These are phyloP conservation scores for Fragaria vesca DNA, from an alignment of 306 rosid species.

Conservation along the genomic window DNA sequence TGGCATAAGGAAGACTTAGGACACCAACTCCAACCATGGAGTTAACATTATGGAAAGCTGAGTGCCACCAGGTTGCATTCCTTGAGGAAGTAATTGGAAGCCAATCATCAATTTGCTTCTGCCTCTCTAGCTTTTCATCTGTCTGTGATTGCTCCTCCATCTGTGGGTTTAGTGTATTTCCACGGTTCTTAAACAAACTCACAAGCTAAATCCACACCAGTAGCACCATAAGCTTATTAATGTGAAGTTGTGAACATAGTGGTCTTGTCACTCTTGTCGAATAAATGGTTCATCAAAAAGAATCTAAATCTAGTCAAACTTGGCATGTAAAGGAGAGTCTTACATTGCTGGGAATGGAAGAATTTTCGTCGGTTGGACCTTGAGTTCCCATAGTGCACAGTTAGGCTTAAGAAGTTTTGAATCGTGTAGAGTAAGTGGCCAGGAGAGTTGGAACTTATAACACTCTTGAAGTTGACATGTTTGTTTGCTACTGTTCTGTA, in stretches of 20 bases:
- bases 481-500: background rate
- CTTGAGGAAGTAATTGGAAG: slow-evolving; percentile 79
- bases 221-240: background rate
- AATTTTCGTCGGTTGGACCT: slow-evolving; percentile 13
- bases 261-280: background rate
- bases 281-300: background rate
- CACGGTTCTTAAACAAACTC: background rate
- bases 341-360: slow-evolving; percentile 17
- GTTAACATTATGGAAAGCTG: slow-evolving; percentile 82
- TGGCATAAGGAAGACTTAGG: slow-evolving; percentile 71
- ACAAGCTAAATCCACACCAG: background rate
- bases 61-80: slow-evolving; percentile 88
- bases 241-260: background rate
- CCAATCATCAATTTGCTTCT: slow-evolving; percentile 64
- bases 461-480: slow-evolving; percentile 5
- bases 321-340: slow-evolving; percentile 20
- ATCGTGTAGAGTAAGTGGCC: background rate
- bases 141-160: slow-evolving; percentile 17
- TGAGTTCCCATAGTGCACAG: slow-evolving; percentile 13
- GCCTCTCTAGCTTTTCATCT: slow-evolving; percentile 21
- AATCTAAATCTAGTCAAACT: background rate
- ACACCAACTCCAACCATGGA: slow-evolving; percentile 94
- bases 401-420: background rate
- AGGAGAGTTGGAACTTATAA: background rate
- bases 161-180: background rate